These are phyloP conservation scores for Ustilago crameri DNA, from an alignment of 1,284 basidiomycete species.

Conservation along the genomic window DNA sequence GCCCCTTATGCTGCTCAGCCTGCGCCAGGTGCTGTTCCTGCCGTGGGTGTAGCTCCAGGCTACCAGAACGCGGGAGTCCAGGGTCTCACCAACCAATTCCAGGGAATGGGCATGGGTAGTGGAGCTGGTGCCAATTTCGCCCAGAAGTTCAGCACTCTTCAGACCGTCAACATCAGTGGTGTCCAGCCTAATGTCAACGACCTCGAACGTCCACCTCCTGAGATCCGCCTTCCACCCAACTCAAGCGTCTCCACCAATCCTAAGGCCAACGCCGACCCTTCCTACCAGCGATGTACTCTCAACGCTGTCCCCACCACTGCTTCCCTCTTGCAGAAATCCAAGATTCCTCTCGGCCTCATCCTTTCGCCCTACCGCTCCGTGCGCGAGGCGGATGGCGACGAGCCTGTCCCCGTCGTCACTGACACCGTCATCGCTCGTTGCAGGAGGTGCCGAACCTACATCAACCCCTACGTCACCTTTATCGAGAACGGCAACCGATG, in stretches of 20 bases:
- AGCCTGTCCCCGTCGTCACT: conserved; percentile 84
- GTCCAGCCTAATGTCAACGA: conserved; percentile 81
- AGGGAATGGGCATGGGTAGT: conserved; percentile 80
- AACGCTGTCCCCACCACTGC: conserved; percentile 94
- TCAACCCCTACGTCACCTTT: conserved; percentile 98
- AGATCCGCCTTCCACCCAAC: conserved; percentile 85
- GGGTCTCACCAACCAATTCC: conserved; percentile 83
- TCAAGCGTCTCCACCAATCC: conserved; percentile 83
- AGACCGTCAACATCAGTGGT: conserved; percentile 61
- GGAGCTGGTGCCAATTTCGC: conserved; percentile 62
- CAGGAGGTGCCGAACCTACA: conserved; percentile 95
- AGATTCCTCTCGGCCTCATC: conserved; percentile 89
- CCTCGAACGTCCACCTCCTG: conserved; percentile 82
- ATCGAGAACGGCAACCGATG: conserved; percentile 98
- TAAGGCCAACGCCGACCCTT: conserved; percentile 84
- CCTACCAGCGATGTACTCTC: conserved; percentile 91
- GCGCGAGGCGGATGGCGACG: conserved; percentile 72
- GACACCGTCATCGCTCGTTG: conserved; percentile 98
- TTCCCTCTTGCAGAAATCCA: conserved; percentile 88
- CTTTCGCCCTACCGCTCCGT: conserved; percentile 91
- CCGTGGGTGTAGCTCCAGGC: conserved; percentile 22
- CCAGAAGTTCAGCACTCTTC: conserved; percentile 50
- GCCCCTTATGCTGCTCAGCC: conserved; percentile 38
- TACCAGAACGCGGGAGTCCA: conserved; percentile 70
- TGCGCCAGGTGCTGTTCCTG: conserved; percentile 26